Percentiles rank a stretch among this genome's conserved stretches.
Evolutionary conservation across 169 alveolate species (phyloP).

Genomic region (Amoebophrya sp.): DNA sequence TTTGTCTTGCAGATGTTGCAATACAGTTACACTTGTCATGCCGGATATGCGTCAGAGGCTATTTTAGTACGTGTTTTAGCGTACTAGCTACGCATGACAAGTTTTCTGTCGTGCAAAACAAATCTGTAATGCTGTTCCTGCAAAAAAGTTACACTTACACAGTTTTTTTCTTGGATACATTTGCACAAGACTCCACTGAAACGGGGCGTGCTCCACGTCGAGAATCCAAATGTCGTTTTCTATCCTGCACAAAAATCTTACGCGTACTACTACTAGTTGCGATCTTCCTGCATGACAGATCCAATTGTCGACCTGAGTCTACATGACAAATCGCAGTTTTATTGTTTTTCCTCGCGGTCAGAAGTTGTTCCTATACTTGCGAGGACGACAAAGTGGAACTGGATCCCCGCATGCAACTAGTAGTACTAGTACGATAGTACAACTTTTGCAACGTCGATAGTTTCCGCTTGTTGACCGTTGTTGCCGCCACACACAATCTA

Average conservation of each 20-base stretch:
- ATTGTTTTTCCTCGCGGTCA: too few species aligned
- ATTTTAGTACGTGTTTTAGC: too few species aligned
- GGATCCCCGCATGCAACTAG: neutral
- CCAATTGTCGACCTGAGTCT: too few species aligned
- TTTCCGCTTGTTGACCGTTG: conserved; percentile 73
- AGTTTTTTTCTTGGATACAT: too few species aligned
- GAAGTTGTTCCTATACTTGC: neutral
- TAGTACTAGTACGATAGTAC: neutral
- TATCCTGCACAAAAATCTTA: neutral
- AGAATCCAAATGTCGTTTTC: conserved; percentile 93
- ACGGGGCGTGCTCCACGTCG: conserved; percentile 94
- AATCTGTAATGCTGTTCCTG: too few species aligned
- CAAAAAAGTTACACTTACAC: too few species aligned
- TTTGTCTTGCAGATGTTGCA: too few species aligned
- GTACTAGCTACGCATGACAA: too few species aligned
- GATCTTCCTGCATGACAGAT: neutral
- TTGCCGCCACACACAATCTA: conserved; percentile 98
- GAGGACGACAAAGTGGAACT: neutral
- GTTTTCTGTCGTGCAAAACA: too few species aligned
- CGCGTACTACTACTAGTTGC: neutral
- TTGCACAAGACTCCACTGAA: conserved; percentile 86
- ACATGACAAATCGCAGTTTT: too few species aligned
- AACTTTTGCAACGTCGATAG: neutral
- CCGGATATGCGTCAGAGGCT: too few species aligned
- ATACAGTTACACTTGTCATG: too few species aligned